Conservation (phyloP, 306 rosid species). For the Trifolium fragiferum region DNA sequence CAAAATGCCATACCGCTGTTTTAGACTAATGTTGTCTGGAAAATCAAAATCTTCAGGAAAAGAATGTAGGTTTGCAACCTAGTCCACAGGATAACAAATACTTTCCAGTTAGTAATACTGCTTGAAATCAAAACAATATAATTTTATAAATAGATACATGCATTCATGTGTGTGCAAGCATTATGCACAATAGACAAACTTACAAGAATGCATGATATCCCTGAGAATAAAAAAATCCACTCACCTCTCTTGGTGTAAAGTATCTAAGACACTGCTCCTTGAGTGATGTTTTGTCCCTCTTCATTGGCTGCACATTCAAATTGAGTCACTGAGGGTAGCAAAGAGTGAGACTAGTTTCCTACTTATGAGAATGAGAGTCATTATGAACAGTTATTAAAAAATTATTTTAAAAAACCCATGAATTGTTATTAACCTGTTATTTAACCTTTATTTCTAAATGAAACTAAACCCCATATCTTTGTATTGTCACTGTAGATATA, state of each 20-base stretch:
- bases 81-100: conserved; percentile 22
- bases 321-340: conserved; percentile 30
- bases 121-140: conserved; percentile 25
- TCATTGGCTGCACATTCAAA: conserved; percentile 64
- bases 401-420: background rate
- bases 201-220: conserved; percentile 23
- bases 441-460: background rate
- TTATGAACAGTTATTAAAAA: conserved; percentile 4
- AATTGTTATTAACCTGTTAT: background rate
- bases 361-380: background rate
- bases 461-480: background rate
- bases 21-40: conserved; percentile 77
- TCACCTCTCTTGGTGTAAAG: conserved; percentile 91
- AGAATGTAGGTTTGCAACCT: conserved; percentile 93
- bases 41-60: conserved; percentile 81
- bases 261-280: conserved; percentile 80
- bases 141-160: conserved; percentile 3
- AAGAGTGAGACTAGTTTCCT: background rate
- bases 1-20: conserved; percentile 68
- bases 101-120: conserved; percentile 36
- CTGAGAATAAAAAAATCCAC: conserved; percentile 39
- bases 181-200: background rate
- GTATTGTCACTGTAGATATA: background rate
- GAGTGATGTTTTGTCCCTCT: conserved; percentile 70
- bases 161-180: conserved; percentile 10